These are phyloP conservation scores for Wickerhamomyces sp. DNA, from an alignment of 1,139 yeast genomes.

Conservation along the genomic window DNA sequence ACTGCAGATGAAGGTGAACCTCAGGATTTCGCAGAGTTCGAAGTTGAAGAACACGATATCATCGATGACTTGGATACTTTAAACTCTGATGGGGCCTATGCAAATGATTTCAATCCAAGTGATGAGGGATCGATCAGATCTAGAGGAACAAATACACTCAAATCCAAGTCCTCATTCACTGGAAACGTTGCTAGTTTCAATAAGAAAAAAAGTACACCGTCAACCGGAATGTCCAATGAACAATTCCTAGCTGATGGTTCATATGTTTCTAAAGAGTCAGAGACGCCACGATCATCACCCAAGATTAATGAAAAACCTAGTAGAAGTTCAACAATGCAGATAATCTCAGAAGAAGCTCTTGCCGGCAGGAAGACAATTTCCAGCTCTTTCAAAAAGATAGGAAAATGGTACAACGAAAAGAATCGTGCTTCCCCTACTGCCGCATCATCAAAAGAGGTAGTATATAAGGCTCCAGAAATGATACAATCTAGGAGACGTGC, in stretches of 20 bases:
- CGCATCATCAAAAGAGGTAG: slow-evolving; percentile 3
- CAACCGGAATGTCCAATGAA: slow-evolving; percentile 20
- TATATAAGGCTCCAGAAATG: slow-evolving; percentile 60
- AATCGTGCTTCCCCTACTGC: slow-evolving; percentile 7
- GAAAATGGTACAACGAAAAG: slow-evolving; percentile 65
- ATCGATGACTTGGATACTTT: neutral
- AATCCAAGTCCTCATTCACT: slow-evolving; percentile 4
- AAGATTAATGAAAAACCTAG: slow-evolving; percentile 11
- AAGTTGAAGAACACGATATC: slow-evolving; percentile 1
- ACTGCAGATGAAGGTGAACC: slow-evolving; percentile 7
- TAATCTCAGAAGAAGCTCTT: slow-evolving; percentile 23
- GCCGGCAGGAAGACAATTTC: slow-evolving; percentile 33
- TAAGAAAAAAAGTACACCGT: slow-evolving; percentile 19
- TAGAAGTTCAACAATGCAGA: slow-evolving; percentile 16
- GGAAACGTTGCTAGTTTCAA: neutral
- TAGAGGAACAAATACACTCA: neutral
- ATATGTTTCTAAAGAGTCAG: slow-evolving; percentile 14
- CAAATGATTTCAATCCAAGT: slow-evolving; percentile 3
- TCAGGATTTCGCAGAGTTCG: slow-evolving; percentile 2
- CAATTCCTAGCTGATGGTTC: slow-evolving; percentile 25
- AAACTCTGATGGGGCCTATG: slow-evolving; percentile 2
- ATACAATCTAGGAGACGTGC: slow-evolving; percentile 46
- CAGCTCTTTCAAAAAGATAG: slow-evolving; percentile 52
- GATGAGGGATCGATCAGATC: slow-evolving; percentile 15
- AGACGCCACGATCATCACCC: neutral